phyloP scores from a whole-genome alignment of 495 filamentous ascomycete species.

The Penicillium psychrofluorescens region DNA sequence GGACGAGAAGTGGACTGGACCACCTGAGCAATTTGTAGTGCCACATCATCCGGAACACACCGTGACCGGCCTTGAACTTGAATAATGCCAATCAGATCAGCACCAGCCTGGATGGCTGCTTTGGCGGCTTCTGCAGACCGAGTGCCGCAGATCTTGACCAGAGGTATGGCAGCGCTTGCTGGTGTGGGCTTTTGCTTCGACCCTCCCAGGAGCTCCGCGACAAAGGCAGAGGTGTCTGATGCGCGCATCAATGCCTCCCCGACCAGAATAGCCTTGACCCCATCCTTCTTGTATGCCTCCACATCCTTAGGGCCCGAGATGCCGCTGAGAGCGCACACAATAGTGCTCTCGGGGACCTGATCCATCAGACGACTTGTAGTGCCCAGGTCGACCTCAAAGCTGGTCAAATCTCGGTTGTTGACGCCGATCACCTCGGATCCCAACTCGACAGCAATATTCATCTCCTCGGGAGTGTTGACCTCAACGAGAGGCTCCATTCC shows the following conservation, averaged over 20 bases:
- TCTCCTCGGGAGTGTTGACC: constrained; percentile 90
- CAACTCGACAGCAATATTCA: constrained; percentile 76
- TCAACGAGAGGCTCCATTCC: constrained; percentile 98
- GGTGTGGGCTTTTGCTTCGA: constrained; percentile 17
- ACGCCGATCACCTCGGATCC: constrained; percentile 95
- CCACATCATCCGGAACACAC: constrained; percentile 67
- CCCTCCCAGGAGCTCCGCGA: constrained; percentile 69
- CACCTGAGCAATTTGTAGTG: constrained; percentile 68
- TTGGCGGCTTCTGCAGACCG: constrained; percentile 72
- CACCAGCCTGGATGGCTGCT: constrained; percentile 77
- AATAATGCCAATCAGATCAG: constrained; percentile 90
- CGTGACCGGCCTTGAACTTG: constrained; percentile 75
- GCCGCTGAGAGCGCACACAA: constrained; percentile 90
- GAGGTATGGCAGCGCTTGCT: constrained; percentile 26
- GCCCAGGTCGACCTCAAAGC: constrained; percentile 91
- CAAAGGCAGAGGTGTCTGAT: constrained; percentile 68
- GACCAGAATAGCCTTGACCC: constrained; percentile 87
- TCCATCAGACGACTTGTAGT: constrained; percentile 88
- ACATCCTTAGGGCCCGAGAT: constrained; percentile 91
- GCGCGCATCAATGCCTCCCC: constrained; percentile 96
- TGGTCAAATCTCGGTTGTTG: constrained; percentile 94
- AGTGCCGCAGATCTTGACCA: constrained; percentile 98
- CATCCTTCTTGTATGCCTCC: constrained; percentile 75
- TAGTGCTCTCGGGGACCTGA: constrained; percentile 75
- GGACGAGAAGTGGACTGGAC: constrained; percentile 55